These are phyloP conservation scores for Xylaria curta DNA, from an alignment of 495 filamentous ascomycete species.

Conservation along the genomic window DNA sequence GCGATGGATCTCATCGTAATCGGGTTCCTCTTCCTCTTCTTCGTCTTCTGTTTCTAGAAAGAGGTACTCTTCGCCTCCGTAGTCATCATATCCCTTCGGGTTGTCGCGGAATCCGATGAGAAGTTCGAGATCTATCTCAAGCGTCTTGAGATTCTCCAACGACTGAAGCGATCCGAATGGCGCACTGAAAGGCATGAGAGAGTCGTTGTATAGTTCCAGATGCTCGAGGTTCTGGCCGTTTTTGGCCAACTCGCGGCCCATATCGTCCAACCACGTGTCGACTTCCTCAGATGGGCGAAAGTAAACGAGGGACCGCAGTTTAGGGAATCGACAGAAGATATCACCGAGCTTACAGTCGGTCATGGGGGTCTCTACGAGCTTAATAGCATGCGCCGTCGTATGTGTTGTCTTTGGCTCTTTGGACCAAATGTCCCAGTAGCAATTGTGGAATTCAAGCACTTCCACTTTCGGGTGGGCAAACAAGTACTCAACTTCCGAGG, in stretches of 20 bases:
- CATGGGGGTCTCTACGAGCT: neutral
- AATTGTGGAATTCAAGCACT: neutral
- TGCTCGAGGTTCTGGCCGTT: neutral
- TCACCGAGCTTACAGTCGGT: neutral
- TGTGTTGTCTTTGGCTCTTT: neutral
- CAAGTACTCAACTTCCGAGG: neutral
- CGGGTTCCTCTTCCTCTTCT: neutral
- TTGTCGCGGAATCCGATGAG: constrained; percentile 4
- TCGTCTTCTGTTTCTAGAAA: neutral
- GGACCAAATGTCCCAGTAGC: neutral
- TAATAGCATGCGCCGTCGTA: neutral
- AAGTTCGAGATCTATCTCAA: constrained; percentile 17
- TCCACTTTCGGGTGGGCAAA: neutral
- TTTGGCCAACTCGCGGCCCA: neutral
- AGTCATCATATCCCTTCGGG: neutral
- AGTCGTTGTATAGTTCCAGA: neutral
- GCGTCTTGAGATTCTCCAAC: neutral
- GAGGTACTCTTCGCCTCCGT: neutral
- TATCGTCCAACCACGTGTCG: neutral
- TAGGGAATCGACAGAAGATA: neutral
- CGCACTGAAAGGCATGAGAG: neutral
- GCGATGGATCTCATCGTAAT: neutral
- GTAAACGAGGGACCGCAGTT: neutral
- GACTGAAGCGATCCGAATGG: neutral
- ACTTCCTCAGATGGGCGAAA: neutral